Conservation (phyloP, 2,329 filamentous ascomycete species). For the Pyricularia pennisetigena region DNA sequence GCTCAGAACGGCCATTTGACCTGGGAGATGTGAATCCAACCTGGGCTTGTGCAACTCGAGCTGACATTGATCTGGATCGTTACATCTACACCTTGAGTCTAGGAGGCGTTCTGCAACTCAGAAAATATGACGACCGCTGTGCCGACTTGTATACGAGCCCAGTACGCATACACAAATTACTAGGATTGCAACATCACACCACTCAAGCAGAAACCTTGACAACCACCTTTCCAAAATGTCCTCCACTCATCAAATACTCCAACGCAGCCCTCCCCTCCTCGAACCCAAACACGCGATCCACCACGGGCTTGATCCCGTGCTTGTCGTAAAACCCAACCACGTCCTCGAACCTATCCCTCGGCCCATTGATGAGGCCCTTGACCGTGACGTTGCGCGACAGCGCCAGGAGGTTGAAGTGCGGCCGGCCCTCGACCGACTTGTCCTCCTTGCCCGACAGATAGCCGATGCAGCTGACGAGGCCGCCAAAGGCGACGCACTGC, state of each 20-base stretch:
- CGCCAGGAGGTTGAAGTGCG: slow-evolving; percentile 51
- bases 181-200: neutral
- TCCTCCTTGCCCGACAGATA: slow-evolving; percentile 45
- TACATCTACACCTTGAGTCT: too few species aligned
- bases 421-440: slow-evolving; percentile 33
- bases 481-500: slow-evolving; percentile 42
- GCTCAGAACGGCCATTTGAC: too few species aligned
- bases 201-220: slow-evolving; percentile 20
- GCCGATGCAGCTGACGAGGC: slow-evolving; percentile 40
- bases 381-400: slow-evolving; percentile 34
- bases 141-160: too few species aligned
- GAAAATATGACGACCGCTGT: too few species aligned
- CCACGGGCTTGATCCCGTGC: slow-evolving; percentile 26
- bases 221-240: slow-evolving; percentile 44
- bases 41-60: too few species aligned
- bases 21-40: too few species aligned
- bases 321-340: slow-evolving; percentile 35
- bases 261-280: slow-evolving; percentile 31
- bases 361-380: slow-evolving; percentile 52
- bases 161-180: too few species aligned
- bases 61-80: too few species aligned
- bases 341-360: slow-evolving; percentile 41
- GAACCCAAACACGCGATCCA: slow-evolving; percentile 32
- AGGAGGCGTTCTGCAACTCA: too few species aligned
- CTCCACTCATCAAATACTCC: slow-evolving; percentile 36